These are phyloP conservation scores for Massariosphaeria phaeospora DNA, from an alignment of 495 filamentous ascomycete genomes.

Conservation along the genomic window DNA sequence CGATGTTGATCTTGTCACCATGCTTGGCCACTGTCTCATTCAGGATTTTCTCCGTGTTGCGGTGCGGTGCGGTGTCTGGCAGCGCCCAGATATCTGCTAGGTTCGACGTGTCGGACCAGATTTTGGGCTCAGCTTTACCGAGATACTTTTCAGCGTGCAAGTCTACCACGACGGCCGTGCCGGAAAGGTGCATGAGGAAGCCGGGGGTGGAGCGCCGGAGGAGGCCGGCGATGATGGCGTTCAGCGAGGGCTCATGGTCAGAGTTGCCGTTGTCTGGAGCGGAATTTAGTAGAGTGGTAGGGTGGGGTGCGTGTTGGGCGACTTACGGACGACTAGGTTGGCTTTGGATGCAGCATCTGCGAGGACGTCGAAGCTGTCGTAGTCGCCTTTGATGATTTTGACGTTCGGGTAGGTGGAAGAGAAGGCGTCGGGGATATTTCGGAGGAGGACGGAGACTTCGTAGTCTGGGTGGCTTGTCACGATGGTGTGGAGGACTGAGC, in stretches of 20 bases:
- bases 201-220: conserved; percentile 43
- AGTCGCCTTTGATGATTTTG: conserved; percentile 51
- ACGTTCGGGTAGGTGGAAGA: conserved; percentile 57
- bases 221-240: conserved; percentile 34
- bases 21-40: conserved; percentile 42
- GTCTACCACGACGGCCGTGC: too few species aligned
- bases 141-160: too few species aligned
- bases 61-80: conserved; percentile 53
- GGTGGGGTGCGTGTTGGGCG: not conserved
- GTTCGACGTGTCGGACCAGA: too few species aligned
- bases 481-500: conserved; percentile 62
- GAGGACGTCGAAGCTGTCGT: conserved; percentile 52
- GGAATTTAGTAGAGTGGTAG: not conserved
- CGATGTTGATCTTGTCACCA: conserved; percentile 49
- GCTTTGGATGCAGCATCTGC: conserved; percentile 55
- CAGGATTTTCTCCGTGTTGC: conserved; percentile 58
- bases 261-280: conserved; percentile 34
- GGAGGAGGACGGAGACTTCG: conserved; percentile 59
- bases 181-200: conserved; percentile 60
- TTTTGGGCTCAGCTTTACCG: conserved; percentile 53
- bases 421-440: too few species aligned
- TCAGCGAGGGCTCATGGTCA: conserved; percentile 33
- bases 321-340: conserved; percentile 54
- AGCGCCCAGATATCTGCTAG: too few species aligned
- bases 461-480: conserved; percentile 61